These are phyloP conservation scores for Ogataea corticis DNA, from an alignment of 805 yeast genomes.

Conservation along the genomic window DNA sequence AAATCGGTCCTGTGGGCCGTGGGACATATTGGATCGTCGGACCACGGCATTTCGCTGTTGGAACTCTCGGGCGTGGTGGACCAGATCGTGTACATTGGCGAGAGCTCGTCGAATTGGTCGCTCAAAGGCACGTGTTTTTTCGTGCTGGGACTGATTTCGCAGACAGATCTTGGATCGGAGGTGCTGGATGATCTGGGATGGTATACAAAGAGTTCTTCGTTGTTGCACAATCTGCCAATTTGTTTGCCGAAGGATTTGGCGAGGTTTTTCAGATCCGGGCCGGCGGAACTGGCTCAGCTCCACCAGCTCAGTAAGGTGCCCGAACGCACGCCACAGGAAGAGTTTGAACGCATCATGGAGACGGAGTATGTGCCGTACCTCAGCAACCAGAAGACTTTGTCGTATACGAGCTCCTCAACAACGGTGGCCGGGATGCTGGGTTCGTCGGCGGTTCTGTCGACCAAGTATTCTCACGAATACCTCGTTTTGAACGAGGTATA, in stretches of 20 bases:
- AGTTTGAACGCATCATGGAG: constrained; percentile 25
- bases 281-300: constrained; percentile 7
- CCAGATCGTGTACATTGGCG: constrained; percentile 53
- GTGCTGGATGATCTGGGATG: constrained; percentile 81
- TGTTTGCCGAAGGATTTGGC: constrained; percentile 29
- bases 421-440: constrained; percentile 19
- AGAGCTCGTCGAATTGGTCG: constrained; percentile 51
- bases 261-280: constrained; percentile 18
- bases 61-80: constrained; percentile 49
- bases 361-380: constrained; percentile 31
- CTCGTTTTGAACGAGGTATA: constrained; percentile 27
- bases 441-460: constrained; percentile 13
- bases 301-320: constrained; percentile 15
- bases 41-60: constrained; percentile 61
- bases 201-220: constrained; percentile 51
- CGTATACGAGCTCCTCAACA: constrained; percentile 5
- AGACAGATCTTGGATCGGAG: constrained; percentile 78
- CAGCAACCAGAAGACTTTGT: constrained; percentile 9
- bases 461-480: constrained; percentile 22
- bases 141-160: constrained; percentile 71
- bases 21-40: constrained; percentile 77
- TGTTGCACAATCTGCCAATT: constrained; percentile 38
- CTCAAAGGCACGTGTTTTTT: constrained; percentile 77
- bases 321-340: constrained; percentile 12
- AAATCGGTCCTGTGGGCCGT: constrained; percentile 86